Base-by-base conservation (phyloP, 768 basidiomycete species). In the Gloeostereum incarnatum region DNA sequence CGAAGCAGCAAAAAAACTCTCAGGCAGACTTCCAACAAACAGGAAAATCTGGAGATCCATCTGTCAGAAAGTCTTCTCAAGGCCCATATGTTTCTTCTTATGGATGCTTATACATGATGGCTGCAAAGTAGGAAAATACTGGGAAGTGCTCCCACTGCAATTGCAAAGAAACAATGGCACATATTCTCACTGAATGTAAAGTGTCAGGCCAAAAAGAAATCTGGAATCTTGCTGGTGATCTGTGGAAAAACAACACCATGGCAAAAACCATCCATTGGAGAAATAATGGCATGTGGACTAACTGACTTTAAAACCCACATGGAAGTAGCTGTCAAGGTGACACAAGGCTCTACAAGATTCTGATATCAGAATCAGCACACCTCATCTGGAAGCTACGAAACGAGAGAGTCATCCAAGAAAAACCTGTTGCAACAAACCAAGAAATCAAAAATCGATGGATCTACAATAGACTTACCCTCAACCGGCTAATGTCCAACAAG, bases 331-430 rank as follows among this genome's bases (percentile, higher is more conserved):
- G n/a, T 6, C 16, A 9, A 6, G 49, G 49, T 4, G 18, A 38
- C 1, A 45, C 36, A 5, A 9, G 54, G 6, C 48, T 60, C 0
- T 45, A 42, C 17, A 31, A 40, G 3, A 60, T 59, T 4, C 6
- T 57, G 0, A 41, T 59, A 9, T 50, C 55, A 6, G 57, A 61
- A 39, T 46, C 54, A 0, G 45, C 54, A 1, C 44, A 58, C 40
- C 48, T 54, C 1, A 59, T 58, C 10, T 61, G 57, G 60, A 45
- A 42, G n/a, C n/a, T 53, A 6, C 26, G 58, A 17, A 55, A 53
- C 22, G 43, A 53, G 14, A 47, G 52, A 44, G 45, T 42, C 14
- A 58, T 57, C 19, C 26, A 41, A 6, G 48, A 45, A 5, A 40
- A 40, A 5, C 31, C 47, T 20, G 30, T 35, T 1, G 29, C 22